Percentiles rank a stretch among this genome's conserved stretches.
These are phyloP conservation scores for Brassica hybrid DNA, from an alignment of 441 rosid species.

Conservation along the genomic window DNA sequence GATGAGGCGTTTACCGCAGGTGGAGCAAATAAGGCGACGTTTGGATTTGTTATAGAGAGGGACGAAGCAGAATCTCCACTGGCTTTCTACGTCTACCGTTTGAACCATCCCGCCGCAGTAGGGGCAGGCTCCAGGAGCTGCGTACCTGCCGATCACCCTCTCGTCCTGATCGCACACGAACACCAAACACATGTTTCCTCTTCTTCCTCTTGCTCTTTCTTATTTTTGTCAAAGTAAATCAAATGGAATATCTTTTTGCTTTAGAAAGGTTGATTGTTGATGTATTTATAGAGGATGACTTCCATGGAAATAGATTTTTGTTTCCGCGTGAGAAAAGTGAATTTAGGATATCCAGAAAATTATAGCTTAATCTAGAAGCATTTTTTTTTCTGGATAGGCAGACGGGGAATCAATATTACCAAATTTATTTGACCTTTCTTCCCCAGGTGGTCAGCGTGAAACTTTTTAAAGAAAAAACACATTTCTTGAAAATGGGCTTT, in stretches of 20 bases:
- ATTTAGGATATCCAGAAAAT: constrained; percentile 13
- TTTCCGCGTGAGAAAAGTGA: constrained; percentile 28
- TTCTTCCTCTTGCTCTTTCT: constrained; percentile 15
- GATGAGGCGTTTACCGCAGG: constrained; percentile 66
- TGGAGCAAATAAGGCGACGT: constrained; percentile 61
- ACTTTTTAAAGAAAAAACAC: too few relatives aligned
- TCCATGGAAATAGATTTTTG: not conserved
- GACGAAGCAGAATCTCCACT: constrained; percentile 86
- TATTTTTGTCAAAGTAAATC: not conserved
- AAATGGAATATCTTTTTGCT: not conserved
- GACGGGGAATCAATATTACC: not conserved
- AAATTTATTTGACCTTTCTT: not conserved
- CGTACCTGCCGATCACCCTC: constrained; percentile 66
- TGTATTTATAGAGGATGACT: constrained; percentile 29
- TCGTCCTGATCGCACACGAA: constrained; percentile 82
- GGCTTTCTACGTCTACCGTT: constrained; percentile 73
- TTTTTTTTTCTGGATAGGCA: constrained; percentile 10
- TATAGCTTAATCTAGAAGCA: constrained; percentile 45
- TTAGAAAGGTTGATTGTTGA: not conserved
- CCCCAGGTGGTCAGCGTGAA: not conserved
- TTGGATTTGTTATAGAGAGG: constrained; percentile 67
- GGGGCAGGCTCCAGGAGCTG: constrained; percentile 84
- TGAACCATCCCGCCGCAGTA: constrained; percentile 85
- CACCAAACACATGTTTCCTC: constrained; percentile 80
- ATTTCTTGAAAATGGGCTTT: constrained; percentile 16